These are phyloP conservation scores for Aspergillus niger DNA, from an alignment of 2,329 filamentous ascomycete species.

Conservation along the genomic window DNA sequence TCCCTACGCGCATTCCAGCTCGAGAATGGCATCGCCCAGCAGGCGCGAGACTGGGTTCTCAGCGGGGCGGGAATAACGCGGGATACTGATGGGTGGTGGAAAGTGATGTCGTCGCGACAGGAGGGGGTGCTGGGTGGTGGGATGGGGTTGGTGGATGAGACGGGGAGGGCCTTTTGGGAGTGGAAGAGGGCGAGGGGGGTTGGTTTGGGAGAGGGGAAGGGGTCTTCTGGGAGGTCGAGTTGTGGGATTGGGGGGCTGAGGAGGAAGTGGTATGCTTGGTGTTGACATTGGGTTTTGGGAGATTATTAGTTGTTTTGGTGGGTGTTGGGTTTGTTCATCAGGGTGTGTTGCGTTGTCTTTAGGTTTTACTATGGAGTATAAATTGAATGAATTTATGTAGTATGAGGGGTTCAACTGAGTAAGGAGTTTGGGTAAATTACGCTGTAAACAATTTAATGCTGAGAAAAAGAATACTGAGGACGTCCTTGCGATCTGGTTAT, in stretches of 20 bases:
- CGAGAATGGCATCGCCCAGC: not conserved
- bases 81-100: slow-evolving; percentile 6
- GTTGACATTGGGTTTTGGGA: not conserved
- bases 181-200: not conserved
- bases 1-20: not conserved
- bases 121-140: not conserved
- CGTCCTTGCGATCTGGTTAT: not conserved
- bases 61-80: not conserved
- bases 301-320: not conserved
- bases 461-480: no score
- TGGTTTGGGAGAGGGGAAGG: not conserved
- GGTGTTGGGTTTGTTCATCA: not conserved
- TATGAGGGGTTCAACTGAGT: no score
- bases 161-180: not conserved
- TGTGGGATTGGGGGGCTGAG: slow-evolving; percentile 3
- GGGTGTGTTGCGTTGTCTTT: no score
- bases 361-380: no score
- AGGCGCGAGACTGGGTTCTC: not conserved
- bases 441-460: not conserved
- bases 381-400: no score
- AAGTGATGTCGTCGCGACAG: not conserved
- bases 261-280: not conserved
- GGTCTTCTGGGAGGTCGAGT: not conserved
- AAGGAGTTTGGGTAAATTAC: no score
- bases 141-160: not conserved